Evolutionary conservation across 176 grass and related monocot species (phyloP).

Genomic region (Zea luxurians): DNA sequence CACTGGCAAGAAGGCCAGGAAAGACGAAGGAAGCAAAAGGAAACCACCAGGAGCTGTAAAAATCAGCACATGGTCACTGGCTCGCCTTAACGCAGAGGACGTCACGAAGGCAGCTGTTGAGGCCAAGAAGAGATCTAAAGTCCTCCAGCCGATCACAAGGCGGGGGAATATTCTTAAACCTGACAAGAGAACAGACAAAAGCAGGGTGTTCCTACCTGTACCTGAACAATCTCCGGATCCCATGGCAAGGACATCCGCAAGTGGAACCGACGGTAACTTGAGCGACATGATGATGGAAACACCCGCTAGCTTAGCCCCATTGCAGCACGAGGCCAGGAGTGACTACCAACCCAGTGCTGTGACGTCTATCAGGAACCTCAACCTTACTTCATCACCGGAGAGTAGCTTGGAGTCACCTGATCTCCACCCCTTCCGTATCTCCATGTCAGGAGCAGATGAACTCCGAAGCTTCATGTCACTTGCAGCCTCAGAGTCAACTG

Average conservation of each 20-base stretch:
- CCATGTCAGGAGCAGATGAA: conserved; percentile 59
- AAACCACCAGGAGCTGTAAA: conserved; percentile 46
- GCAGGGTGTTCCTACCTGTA: conserved; percentile 27
- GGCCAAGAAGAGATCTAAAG: conserved; percentile 64
- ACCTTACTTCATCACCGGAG: conserved; percentile 51
- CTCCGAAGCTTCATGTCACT: conserved; percentile 34
- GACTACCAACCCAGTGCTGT: conserved; percentile 44
- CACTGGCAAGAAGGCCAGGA: conserved; percentile 45
- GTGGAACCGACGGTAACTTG: conserved; percentile 41
- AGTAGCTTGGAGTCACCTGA: conserved; percentile 81
- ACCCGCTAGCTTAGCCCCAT: conserved; percentile 48
- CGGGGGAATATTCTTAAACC: conserved; percentile 20
- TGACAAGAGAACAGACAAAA: conserved; percentile 36
- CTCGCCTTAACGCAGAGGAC: conserved; percentile 72
- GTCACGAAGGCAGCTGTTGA: conserved; percentile 80
- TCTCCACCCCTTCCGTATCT: conserved; percentile 67
- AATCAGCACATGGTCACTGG: conserved; percentile 80
- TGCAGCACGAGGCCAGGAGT: conserved; percentile 68
- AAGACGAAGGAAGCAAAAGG: conserved; percentile 50
- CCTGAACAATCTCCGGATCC: conserved; percentile 42
- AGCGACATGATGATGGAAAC: conserved; percentile 49
- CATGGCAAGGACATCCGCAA: conserved; percentile 44
- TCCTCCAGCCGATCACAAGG: conserved; percentile 56
- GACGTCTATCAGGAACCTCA: conserved; percentile 36
- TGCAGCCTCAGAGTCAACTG: conserved; percentile 31